Conservation (phyloP, 2,329 filamentous ascomycete species). For the Hypoxylon sp. region DNA sequence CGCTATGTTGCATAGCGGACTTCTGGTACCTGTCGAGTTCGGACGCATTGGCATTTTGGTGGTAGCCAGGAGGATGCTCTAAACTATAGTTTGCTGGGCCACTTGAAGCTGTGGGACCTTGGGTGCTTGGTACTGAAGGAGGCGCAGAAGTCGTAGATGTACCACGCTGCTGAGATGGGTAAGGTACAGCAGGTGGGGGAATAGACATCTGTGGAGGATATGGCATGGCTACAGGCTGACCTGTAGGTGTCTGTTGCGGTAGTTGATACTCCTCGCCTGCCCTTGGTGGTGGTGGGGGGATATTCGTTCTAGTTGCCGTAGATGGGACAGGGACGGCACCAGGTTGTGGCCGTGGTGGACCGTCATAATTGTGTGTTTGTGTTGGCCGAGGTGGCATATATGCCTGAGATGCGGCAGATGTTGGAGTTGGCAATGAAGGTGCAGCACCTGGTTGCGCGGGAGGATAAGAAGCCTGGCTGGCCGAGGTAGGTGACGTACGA, state of each 20-base stretch:
- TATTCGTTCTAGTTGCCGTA: constrained; percentile 46
- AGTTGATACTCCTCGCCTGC: constrained; percentile 60
- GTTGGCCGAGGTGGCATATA: constrained; percentile 59
- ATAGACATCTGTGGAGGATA: constrained; percentile 66
- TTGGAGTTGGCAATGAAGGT: constrained; percentile 60
- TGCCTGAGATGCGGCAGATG: constrained; percentile 56
- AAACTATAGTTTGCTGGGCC: constrained; percentile 51
- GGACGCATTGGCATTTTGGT: constrained; percentile 67
- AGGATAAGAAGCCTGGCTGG: constrained; percentile 53
- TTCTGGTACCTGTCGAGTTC: constrained; percentile 64
- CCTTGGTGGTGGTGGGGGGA: constrained; percentile 68
- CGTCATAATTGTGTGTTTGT: constrained; percentile 50
- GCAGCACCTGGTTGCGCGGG: constrained; percentile 63
- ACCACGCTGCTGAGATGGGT: constrained; percentile 59
- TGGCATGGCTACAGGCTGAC: too few species aligned
- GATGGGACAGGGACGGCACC: constrained; percentile 65
- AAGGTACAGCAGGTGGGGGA: constrained; percentile 60
- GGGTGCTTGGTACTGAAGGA: constrained; percentile 49
- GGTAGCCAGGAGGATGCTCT: constrained; percentile 67
- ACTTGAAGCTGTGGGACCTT: constrained; percentile 47
- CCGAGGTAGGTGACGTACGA: constrained; percentile 46
- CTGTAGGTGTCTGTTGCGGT: constrained; percentile 53
- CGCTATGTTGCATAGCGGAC: constrained; percentile 56
- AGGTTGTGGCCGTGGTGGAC: constrained; percentile 69
- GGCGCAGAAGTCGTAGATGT: constrained; percentile 58